Evolutionary conservation across 1,284 basidiomycete species (phyloP), one percentile per base, ranked within the genome.

Genomic region (Tylopilus orsonianus): DNA sequence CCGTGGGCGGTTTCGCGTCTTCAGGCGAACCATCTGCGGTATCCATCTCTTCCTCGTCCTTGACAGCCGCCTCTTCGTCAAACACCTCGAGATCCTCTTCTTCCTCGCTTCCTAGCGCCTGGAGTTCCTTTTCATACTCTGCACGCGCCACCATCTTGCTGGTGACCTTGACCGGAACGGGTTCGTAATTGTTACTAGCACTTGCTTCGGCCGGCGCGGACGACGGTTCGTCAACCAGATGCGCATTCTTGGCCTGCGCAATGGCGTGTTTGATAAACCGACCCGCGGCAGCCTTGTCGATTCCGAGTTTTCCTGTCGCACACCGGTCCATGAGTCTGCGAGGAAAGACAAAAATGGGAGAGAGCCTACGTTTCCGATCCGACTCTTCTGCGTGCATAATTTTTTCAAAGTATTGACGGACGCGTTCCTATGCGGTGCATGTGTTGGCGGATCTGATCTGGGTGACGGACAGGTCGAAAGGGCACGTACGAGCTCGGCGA

Each of bases 181-280:
- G 67, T 57, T 60, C 48, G 56, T 45, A 26, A 44, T 49, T 44
- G 32, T 52, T 39, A 26, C 54, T 50, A 48, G 63, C 48, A 39
- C 44, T 37, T 34, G 56, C 40, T 8, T 19, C 30, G 3, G 53
- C 30, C 20, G 49, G 9, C 34, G 29, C 47, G 13, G 52, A 44
- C 7, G 54, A 56, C 19, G 55, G 40, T 26, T 71, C 68, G 33
- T 61, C 61, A 10, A 64, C 58, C 4, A 66, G 57, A 46, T 62
- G 68, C 23, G 61, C 64, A 53, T 70, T 67, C 56, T 72, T 70
- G n/a, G 74, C 74, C 62, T 86, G 83, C 0, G 81, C 68, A 44
- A 91, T 87, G n/a, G 88, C 89, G 60, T 88, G 79, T 62, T 85
- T 87, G 64, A 92, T 91, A 67, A 91, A 91, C 26, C 89, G 79